Percentiles rank a stretch among this genome's conserved stretches.
phyloP scores from a whole-genome alignment of 257 asterid genomes.

The Solanum commersonii region DNA sequence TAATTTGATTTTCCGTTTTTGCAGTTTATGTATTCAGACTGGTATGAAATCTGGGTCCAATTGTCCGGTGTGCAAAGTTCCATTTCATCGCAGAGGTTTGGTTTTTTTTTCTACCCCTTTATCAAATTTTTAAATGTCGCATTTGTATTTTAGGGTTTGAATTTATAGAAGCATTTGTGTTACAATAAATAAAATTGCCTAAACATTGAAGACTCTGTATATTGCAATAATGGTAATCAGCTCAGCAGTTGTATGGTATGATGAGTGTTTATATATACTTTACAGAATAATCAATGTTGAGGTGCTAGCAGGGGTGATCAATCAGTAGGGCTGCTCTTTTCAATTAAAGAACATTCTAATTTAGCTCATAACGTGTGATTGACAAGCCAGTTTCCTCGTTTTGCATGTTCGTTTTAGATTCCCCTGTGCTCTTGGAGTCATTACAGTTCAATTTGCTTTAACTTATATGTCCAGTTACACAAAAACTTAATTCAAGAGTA shows the following conservation, averaged over 20 bases:
- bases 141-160: neutral
- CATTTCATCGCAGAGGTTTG: constrained; percentile 81
- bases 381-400: neutral
- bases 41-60: constrained; percentile 66
- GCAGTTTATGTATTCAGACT: constrained; percentile 66
- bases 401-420: neutral
- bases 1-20: neutral
- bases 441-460: neutral
- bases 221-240: neutral
- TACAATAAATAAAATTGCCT: neutral
- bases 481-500: neutral
- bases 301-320: neutral
- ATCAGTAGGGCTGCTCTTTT: neutral
- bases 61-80: constrained; percentile 95
- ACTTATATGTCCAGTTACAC: neutral
- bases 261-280: neutral
- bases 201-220: neutral
- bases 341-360: neutral
- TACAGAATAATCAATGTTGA: neutral
- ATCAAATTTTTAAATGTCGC: neutral
- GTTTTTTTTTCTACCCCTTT: neutral
- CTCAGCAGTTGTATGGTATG: neutral
- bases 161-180: neutral
- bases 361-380: neutral
- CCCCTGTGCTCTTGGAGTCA: neutral